Evolutionary conservation across 768 basidiomycete genomes (phyloP), one percentile per base, ranked within the genome.

Genomic region (Agaricus subrufescens): DNA sequence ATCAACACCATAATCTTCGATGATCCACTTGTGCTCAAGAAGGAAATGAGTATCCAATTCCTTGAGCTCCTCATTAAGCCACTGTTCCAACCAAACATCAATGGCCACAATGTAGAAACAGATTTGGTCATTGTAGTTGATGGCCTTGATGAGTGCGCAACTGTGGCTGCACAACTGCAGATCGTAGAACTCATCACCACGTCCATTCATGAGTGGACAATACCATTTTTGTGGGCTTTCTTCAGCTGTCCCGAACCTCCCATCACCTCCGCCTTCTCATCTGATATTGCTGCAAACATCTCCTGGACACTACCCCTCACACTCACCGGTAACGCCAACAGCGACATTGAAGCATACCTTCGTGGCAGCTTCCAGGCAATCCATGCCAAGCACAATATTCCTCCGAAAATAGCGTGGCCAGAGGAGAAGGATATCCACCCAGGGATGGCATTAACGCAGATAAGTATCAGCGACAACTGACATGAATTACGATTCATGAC

Each of bases 341-440:
- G 40, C 38, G 50, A 52, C 25, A 52, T 52, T 29, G 40, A 38
- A n/a, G 29, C 43, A 5, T 50, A 50, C 12, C 49, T 50, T 39
- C n/a, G 34, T 25, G 31, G 27, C 26, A 40, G 26, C 1, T 42
- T 52, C 12, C 12, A 42, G 50, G 27, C 7, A 27, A 52, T 52
- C 39, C 38, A 19, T 19, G 19, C 19, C 19, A 19, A 19, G 19
- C 19, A 19, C 19, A 19, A 19, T 19, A 19, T 19, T 23, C 6
- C 56, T n/a, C 27, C 56, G 3, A 29, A 42, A 6, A 5, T 42
- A 4, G 23, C 43, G 25, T 65, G 67, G 67, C 68, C 67, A 11
- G 60, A 65, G 1, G 50, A 52, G 2, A 40, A 42, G 11, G 58
- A 52, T 15, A 40, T 68, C 4, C 46, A 57, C 2, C 29, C 19